These are phyloP conservation scores for Harringtonia aguacate DNA, from an alignment of 2,329 filamentous ascomycete genomes.

Conservation along the genomic window DNA sequence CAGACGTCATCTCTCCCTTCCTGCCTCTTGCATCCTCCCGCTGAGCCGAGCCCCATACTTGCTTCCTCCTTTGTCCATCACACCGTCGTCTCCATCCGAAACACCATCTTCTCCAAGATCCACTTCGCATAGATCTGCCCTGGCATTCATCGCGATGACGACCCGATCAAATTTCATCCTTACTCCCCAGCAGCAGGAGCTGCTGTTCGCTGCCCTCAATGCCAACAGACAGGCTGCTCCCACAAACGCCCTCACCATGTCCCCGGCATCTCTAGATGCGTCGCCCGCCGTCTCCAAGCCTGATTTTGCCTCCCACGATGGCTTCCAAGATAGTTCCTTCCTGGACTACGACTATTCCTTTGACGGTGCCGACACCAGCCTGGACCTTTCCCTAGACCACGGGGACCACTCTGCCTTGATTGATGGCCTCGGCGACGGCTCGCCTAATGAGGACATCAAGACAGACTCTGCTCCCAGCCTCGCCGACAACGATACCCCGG, in stretches of 20 bases:
- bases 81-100: too few relatives aligned
- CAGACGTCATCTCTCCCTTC: not conserved
- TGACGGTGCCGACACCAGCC: conserved; percentile 56
- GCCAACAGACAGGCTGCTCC: conserved; percentile 46
- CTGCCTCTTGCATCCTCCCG: too few relatives aligned
- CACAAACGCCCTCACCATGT: conserved; percentile 30
- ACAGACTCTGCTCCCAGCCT: conserved; percentile 43
- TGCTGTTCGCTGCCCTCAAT: conserved; percentile 66
- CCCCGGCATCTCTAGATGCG: conserved; percentile 37
- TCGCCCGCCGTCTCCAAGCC: conserved; percentile 35
- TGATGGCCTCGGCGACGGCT: conserved; percentile 27
- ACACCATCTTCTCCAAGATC: not conserved
- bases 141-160: conserved; percentile 10
- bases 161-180: conserved; percentile 50
- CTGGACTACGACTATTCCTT: conserved; percentile 74
- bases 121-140: not conserved
- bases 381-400: conserved; percentile 58
- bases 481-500: conserved; percentile 47
- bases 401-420: conserved; percentile 52
- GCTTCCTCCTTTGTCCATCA: not conserved
- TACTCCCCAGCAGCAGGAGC: conserved; percentile 64
- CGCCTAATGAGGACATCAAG: conserved; percentile 15
- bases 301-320: conserved; percentile 28
- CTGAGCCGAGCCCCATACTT: not conserved
- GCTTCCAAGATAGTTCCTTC: conserved; percentile 66